phyloP scores from a whole-genome alignment of 768 basidiomycete species.

The Termitomyces sp. region DNA sequence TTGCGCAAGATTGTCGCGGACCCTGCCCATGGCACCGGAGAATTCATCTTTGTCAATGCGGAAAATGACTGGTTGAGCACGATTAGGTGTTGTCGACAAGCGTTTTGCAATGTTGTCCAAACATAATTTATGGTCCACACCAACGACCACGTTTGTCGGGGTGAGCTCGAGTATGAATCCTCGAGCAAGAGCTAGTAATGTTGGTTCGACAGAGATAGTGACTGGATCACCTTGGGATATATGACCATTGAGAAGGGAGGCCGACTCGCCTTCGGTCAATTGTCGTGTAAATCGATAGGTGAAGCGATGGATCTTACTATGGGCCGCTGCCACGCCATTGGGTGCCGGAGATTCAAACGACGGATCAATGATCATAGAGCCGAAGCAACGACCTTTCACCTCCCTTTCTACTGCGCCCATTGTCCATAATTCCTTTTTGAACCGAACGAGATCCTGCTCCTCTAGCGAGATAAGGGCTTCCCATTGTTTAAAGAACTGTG shows the following conservation, averaged over 20 bases:
- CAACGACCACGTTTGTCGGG: constrained; percentile 59
- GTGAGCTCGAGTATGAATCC: constrained; percentile 79
- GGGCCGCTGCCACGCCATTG: constrained; percentile 12
- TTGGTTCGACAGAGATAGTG: constrained; percentile 81
- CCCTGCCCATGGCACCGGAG: constrained; percentile 76
- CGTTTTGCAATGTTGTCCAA: constrained; percentile 39
- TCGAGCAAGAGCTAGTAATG: constrained; percentile 75
- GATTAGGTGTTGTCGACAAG: constrained; percentile 13
- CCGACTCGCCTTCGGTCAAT: constrained; percentile 1
- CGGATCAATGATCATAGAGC: constrained; percentile 64
- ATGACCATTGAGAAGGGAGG: constrained; percentile 59
- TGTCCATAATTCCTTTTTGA: constrained; percentile 92
- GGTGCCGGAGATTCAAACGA: constrained; percentile 23
- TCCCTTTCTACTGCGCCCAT: constrained; percentile 78
- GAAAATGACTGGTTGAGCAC: constrained; percentile 40
- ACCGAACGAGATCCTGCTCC: constrained; percentile 80
- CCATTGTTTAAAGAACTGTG: constrained; percentile 86
- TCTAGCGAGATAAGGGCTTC: constrained; percentile 79
- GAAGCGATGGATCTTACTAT: constrained; percentile 67
- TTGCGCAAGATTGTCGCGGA: constrained; percentile 86
- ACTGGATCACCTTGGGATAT: constrained; percentile 79
- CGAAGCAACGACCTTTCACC: constrained; percentile 77
- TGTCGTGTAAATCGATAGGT: constrained; percentile 67
- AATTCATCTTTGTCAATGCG: constrained; percentile 95
- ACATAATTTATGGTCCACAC: constrained; percentile 78